Evolutionary conservation across 495 filamentous ascomycete species (phyloP), one percentile per base, ranked within the genome.

Genomic region (Hapsidospora chrysogenum): DNA sequence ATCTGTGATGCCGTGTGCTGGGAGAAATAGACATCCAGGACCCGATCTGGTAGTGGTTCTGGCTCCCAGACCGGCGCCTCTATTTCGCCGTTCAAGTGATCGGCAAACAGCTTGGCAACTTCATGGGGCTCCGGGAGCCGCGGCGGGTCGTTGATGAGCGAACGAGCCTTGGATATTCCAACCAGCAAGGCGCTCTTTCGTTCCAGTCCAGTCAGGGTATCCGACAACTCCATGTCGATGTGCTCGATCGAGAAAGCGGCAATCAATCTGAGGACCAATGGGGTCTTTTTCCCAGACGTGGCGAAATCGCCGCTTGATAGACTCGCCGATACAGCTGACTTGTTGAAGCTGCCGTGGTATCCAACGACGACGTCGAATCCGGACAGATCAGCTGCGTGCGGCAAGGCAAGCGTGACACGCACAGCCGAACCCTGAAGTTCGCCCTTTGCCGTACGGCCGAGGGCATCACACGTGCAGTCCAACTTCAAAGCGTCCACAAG

Each of bases 201-300:
- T 35, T 64, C 60, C 2, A 61, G 7, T 1, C 38, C 36, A 9
- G 53, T 41, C 18, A 63, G 13, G 1, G 45, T 42, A 1, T 50
- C 40, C 1, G 44, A 34, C 8, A 64, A 38, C 16, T 54, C 44
- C 36, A 56, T 42, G 23, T 61, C 58, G 14, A 64, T 45, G 23
- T 67, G 63, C 39, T 67, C 61, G n/a, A 65, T 47, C 3, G 58
- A 58, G 37, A 54, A 52, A 4, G 41, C 46, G n/a, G 41, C 47
- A 0, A 61, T 47, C 13, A 65, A 42, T 1, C 43, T 41, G 19
- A 66, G 41, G 3, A 61, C 34, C 10, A 39, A 15, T 7, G 38
- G 15, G 4, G 33, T 11, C 25, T 11, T 17, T 17, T 21, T n/a
- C n/a, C n/a, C n/a, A n/a, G n/a, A n/a, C n/a, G n/a, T n/a, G n/a